Evolutionary conservation across 1,284 basidiomycete species (phyloP).

Genomic region (Athelia psychrophila): DNA sequence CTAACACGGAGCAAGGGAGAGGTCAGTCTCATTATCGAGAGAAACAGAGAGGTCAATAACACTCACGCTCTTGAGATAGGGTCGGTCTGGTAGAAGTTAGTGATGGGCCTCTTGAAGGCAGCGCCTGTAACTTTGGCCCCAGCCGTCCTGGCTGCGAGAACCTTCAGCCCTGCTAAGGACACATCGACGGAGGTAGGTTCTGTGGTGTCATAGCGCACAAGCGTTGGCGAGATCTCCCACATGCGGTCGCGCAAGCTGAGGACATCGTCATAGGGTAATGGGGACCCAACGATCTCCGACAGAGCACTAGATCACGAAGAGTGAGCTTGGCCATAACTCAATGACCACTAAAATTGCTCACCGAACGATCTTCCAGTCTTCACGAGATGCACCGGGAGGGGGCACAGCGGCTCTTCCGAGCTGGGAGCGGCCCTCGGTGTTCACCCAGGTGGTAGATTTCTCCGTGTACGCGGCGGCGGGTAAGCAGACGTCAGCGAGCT

Average conservation of each 20-base stretch:
- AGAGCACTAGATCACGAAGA: slow-evolving; percentile 58
- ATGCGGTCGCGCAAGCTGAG: slow-evolving; percentile 88
- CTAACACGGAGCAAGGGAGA: slow-evolving; percentile 31
- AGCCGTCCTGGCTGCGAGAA: slow-evolving; percentile 49
- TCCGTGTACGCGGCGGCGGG: slow-evolving; percentile 97
- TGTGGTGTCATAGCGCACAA: slow-evolving; percentile 86
- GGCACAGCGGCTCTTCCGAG: slow-evolving; percentile 90
- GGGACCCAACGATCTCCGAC: slow-evolving; percentile 81
- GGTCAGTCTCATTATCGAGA: neutral
- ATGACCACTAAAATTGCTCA: slow-evolving; percentile 28
- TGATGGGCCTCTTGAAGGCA: slow-evolving; percentile 79
- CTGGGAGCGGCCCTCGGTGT: slow-evolving; percentile 95
- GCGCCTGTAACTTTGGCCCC: slow-evolving; percentile 57
- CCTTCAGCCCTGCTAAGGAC: slow-evolving; percentile 68
- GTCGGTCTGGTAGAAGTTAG: slow-evolving; percentile 97
- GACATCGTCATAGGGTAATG: slow-evolving; percentile 91
- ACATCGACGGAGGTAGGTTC: slow-evolving; percentile 78
- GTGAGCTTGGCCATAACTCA: neutral
- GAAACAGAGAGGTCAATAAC: neutral
- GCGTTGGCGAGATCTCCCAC: slow-evolving; percentile 94
- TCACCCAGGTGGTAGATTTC: slow-evolving; percentile 93
- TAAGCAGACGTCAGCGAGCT: slow-evolving; percentile 94
- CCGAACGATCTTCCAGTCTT: slow-evolving; percentile 99
- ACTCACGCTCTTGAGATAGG: slow-evolving; percentile 82
- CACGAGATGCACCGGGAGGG: slow-evolving; percentile 92